These are phyloP conservation scores for Berkeleyomyces basicola DNA, from an alignment of 2,329 filamentous ascomycete genomes.

Conservation along the genomic window DNA sequence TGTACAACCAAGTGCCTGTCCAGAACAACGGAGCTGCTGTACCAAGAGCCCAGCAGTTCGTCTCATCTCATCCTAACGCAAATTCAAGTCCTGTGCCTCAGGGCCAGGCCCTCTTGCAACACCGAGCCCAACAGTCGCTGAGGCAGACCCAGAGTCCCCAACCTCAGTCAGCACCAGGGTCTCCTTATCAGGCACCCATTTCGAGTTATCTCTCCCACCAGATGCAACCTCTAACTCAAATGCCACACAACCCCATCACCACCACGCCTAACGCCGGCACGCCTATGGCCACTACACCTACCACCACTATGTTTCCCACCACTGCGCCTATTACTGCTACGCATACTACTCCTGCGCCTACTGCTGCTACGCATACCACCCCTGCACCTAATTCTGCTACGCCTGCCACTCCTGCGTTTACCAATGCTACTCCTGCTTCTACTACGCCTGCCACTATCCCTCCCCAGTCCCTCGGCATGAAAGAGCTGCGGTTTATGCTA, in stretches of 20 bases:
- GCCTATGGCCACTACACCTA: too few relatives aligned
- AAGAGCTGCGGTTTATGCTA: constrained; percentile 2
- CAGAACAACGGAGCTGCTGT: too few relatives aligned
- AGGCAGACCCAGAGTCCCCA: background rate
- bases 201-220: background rate
- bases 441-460: background rate
- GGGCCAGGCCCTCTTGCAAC: background rate
- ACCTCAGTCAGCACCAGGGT: background rate
- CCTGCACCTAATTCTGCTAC: background rate
- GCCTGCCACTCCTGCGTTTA: background rate
- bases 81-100: too few relatives aligned
- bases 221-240: background rate
- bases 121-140: background rate
- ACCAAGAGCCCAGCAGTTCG: too few relatives aligned
- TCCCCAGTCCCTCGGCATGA: background rate
- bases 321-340: too few relatives aligned
- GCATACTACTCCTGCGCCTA: too few relatives aligned
- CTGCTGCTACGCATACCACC: too few relatives aligned
- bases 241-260: too few relatives aligned
- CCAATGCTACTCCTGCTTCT: background rate
- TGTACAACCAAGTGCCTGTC: too few relatives aligned
- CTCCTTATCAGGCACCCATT: background rate
- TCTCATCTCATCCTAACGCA: too few relatives aligned
- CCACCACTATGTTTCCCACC: too few relatives aligned
- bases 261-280: too few relatives aligned